A percentile compares a stretch with the other conserved stretches of the same genome.
Conservation (phyloP, 2,329 filamentous ascomycete species). For the Aspergillus pseudoterreus region DNA sequence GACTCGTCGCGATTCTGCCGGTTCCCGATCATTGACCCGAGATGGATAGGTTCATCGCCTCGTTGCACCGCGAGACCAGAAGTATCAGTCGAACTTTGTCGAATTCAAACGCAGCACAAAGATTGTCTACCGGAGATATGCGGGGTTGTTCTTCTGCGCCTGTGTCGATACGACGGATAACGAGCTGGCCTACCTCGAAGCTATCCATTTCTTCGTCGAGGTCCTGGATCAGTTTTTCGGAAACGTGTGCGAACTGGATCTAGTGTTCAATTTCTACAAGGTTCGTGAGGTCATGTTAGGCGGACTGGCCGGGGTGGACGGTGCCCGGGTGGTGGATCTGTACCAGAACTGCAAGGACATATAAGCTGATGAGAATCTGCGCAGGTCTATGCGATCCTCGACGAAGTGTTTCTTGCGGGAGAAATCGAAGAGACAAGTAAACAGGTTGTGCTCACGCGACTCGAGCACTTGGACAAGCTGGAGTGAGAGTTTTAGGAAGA, state of each 20-base stretch:
- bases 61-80: conserved; percentile 94
- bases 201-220: conserved; percentile 99
- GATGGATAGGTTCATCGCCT: conserved; percentile 78
- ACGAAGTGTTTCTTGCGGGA: conserved; percentile 95
- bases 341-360: neutral
- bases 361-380: conserved; percentile 9
- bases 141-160: conserved; percentile 97
- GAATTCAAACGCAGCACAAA: conserved; percentile 72
- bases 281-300: conserved; percentile 33
- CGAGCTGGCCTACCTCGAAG: conserved; percentile 92
- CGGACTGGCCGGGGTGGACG: neutral
- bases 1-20: neutral
- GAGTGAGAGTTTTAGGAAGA: conserved; percentile 56
- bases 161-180: conserved; percentile 99
- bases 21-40: neutral
- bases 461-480: conserved; percentile 95
- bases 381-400: conserved; percentile 92
- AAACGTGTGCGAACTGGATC: conserved; percentile 96
- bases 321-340: neutral
- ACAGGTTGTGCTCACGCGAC: conserved; percentile 87
- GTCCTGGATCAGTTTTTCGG: conserved; percentile 98
- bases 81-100: conserved; percentile 99
- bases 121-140: conserved; percentile 95
- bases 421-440: conserved; percentile 99
- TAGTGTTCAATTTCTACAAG: conserved; percentile 73